These are phyloP conservation scores for Porpolomopsis calyptriformis DNA, from an alignment of 768 basidiomycete genomes.

Conservation along the genomic window DNA sequence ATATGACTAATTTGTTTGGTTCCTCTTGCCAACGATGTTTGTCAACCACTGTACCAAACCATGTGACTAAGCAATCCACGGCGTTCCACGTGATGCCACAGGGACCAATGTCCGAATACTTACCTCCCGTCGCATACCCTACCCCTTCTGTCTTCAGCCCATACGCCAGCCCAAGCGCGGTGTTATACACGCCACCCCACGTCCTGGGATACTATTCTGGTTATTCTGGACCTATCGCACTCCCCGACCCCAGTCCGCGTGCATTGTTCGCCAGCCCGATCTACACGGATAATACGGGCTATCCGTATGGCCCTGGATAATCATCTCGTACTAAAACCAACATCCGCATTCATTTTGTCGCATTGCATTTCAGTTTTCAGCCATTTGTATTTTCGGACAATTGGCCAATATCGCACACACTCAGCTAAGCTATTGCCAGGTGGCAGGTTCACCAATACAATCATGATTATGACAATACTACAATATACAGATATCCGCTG, in stretches of 20 bases:
- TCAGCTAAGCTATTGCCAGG: too few relatives aligned
- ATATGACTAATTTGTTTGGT: too few relatives aligned
- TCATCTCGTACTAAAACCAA: neutral
- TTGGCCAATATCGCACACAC: too few relatives aligned
- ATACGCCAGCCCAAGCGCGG: constrained; percentile 1
- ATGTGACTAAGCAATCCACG: too few relatives aligned
- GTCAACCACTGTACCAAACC: too few relatives aligned
- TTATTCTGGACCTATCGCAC: neutral
- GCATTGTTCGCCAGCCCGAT: neutral
- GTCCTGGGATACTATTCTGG: neutral
- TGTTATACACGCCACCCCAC: too few relatives aligned
- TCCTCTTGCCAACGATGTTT: too few relatives aligned
- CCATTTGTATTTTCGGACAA: too few relatives aligned
- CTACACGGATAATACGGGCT: neutral
- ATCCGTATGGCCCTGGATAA: neutral
- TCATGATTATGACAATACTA: too few relatives aligned
- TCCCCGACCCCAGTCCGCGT: neutral
- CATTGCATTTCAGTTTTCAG: neutral
- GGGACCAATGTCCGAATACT: neutral
- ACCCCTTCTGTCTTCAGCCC: neutral
- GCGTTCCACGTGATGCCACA: neutral
- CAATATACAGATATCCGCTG: too few relatives aligned
- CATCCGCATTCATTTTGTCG: neutral
- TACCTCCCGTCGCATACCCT: neutral
- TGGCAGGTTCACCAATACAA: too few relatives aligned